Base-by-base conservation (phyloP, 1,284 basidiomycete species). In the Malassezia sympodialis region DNA sequence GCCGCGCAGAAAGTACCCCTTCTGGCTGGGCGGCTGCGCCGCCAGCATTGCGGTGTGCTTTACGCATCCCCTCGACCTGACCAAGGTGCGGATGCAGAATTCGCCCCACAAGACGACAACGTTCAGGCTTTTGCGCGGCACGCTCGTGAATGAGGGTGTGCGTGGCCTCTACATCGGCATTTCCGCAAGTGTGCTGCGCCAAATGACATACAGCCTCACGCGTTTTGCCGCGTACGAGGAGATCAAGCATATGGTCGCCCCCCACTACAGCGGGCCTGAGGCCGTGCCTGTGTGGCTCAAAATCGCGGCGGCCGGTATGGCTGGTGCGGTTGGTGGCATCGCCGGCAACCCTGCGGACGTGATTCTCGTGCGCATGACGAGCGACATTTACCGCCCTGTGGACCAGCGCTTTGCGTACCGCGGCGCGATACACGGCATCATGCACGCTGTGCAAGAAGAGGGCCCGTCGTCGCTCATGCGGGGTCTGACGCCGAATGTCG, bases 341-440 rank as follows among this genome's bases (percentile, higher is more conserved):
- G 69, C 69, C 8, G 69, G 69, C 1, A 72, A 72, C 43, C 68
- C 68, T 3, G 68, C 69, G 63, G 86, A 86, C 81, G 73, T 77
- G 42, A 53, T 77, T 48, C 69, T 77, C 10, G 76, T 77, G 8
- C 65, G 76, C 31, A 77, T 77, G 76, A 77, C 76, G 6, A 69
- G 71, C 12, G 76, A 77, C 58, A 63, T 76, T 41, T 67, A 72
- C 46, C 70, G 68, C 44, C 62, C 64, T 4, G 62, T 65, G 0
- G 58, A 56, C 28, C 52, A 72, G 14, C 59, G 66, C 10, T 73
- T 64, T 49, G 53, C 53, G 43, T 77, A 77, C 57, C 53, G 72
- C 17, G 77, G 79, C 59, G 76, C 78, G 21, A 48, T 78, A 24
- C 67, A 77, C 21, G 79, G 79, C 0, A 51, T 80, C 14, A 74